Percentiles rank a stretch among this genome's conserved stretches.
phyloP scores from a whole-genome alignment of 768 basidiomycete genomes.

The Fibroporia radiculosa region DNA sequence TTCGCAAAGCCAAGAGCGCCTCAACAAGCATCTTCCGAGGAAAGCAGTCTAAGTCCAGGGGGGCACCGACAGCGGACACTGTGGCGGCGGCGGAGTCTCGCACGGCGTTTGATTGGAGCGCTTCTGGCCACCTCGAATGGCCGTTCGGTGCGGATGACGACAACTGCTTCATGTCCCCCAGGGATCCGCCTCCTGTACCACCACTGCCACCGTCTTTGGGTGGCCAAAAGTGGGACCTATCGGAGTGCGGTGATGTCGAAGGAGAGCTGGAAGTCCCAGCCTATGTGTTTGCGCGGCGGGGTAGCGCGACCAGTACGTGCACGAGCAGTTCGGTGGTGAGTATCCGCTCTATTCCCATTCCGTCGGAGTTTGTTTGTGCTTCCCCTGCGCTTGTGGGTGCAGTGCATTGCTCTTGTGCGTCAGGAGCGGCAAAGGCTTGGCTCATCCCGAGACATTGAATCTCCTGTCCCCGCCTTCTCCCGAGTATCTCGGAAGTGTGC shows the following conservation, averaged over 20 bases:
- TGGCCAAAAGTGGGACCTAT: not conserved
- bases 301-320: slow-evolving; percentile 16
- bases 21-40: slow-evolving; percentile 2
- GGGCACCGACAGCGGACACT: not conserved
- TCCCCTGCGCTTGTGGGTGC: too few species aligned
- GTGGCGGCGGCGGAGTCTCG: not conserved
- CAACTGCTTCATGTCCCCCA: slow-evolving; percentile 14
- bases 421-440: too few species aligned
- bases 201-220: slow-evolving; percentile 1
- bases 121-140: not conserved
- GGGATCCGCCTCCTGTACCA: slow-evolving; percentile 15
- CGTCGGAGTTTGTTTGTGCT: not conserved
- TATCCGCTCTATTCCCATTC: not conserved
- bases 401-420: too few species aligned
- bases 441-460: too few species aligned
- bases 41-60: not conserved
- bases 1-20: slow-evolving; percentile 12
- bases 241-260: slow-evolving; percentile 3
- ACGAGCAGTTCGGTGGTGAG: slow-evolving; percentile 10
- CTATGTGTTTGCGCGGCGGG: slow-evolving; percentile 19
- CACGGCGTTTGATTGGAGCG: not conserved
- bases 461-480: too few species aligned
- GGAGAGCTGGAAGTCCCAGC: slow-evolving; percentile 10
- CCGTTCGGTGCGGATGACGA: not conserved
- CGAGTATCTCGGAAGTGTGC: too few species aligned